Conservation (phyloP, 495 filamentous ascomycete genomes). For the Lophiostoma macrostomum region DNA sequence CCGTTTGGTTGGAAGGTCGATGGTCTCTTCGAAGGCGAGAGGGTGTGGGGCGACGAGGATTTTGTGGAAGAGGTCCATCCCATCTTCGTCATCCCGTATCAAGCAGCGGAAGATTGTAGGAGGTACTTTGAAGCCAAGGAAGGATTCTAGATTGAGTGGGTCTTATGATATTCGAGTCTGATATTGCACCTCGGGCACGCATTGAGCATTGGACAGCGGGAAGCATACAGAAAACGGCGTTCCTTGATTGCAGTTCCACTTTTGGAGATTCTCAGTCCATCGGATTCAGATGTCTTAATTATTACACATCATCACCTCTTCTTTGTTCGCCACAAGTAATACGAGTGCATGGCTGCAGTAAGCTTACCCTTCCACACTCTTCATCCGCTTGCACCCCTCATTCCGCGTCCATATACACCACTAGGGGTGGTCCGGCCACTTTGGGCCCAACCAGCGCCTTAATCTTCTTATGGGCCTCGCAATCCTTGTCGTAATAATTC, state of each 20-base stretch:
- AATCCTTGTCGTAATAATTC: slow-evolving; percentile 65
- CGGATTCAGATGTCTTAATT: too few relatives aligned
- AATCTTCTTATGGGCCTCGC: slow-evolving; percentile 58
- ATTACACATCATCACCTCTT: too few relatives aligned
- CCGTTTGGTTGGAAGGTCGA: slow-evolving; percentile 56
- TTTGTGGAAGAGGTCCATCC: slow-evolving; percentile 66
- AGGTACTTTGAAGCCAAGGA: slow-evolving; percentile 59
- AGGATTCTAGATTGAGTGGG: too few relatives aligned
- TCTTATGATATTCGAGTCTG: too few relatives aligned
- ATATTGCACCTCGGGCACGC: too few relatives aligned
- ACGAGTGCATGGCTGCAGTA: too few relatives aligned
- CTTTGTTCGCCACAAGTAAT: too few relatives aligned
- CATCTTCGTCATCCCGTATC: slow-evolving; percentile 77
- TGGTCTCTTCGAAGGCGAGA: slow-evolving; percentile 54
- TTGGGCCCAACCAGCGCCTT: slow-evolving; percentile 48
- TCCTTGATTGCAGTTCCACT: too few relatives aligned
- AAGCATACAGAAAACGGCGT: too few relatives aligned
- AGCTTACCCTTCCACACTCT: too few relatives aligned
- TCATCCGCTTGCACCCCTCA: background rate
- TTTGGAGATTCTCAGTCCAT: too few relatives aligned
- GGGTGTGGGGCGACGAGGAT: slow-evolving; percentile 51
- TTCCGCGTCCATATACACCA: slow-evolving; percentile 30
- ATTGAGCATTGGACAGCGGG: too few relatives aligned
- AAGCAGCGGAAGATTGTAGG: slow-evolving; percentile 60
- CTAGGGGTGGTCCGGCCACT: slow-evolving; percentile 27